Conservation (phyloP, 768 basidiomycete species). For the Tubosaeta brunneosetosa region DNA sequence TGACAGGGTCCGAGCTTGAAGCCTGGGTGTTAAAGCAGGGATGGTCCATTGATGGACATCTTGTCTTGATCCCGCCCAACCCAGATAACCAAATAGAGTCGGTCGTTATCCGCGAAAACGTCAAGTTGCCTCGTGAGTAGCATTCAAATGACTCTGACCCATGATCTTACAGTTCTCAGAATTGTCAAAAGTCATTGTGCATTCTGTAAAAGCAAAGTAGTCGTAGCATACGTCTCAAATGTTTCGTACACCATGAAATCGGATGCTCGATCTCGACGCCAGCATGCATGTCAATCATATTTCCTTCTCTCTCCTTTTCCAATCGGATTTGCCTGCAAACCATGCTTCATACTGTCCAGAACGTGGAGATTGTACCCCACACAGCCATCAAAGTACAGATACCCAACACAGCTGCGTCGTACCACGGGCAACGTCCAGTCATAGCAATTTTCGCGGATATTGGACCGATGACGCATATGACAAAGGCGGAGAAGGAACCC, state of each 20-base stretch:
- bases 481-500: conserved; percentile 81
- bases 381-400: conserved; percentile 60
- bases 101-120: conserved; percentile 76
- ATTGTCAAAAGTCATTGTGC: conserved; percentile 69
- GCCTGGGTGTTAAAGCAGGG: conserved; percentile 60
- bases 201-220: conserved; percentile 55
- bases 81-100: conserved; percentile 87
- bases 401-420: conserved; percentile 54
- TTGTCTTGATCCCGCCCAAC: conserved; percentile 72
- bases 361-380: conserved; percentile 72
- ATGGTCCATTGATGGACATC: conserved; percentile 59
- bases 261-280: background rate
- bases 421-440: conserved; percentile 40
- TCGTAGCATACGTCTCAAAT: conserved; percentile 1
- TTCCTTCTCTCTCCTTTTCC: background rate
- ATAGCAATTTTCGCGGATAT: conserved; percentile 66
- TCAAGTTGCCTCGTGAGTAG: conserved; percentile 73
- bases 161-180: conserved; percentile 40
- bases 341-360: conserved; percentile 35
- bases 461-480: conserved; percentile 74
- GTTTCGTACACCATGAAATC: conserved; percentile 6
- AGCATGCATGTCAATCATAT: background rate
- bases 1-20: conserved; percentile 58
- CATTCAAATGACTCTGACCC: background rate
- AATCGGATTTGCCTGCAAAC: background rate